Evolutionary conservation across 768 basidiomycete genomes (phyloP).

Genomic region (Leccinum barrowsii): DNA sequence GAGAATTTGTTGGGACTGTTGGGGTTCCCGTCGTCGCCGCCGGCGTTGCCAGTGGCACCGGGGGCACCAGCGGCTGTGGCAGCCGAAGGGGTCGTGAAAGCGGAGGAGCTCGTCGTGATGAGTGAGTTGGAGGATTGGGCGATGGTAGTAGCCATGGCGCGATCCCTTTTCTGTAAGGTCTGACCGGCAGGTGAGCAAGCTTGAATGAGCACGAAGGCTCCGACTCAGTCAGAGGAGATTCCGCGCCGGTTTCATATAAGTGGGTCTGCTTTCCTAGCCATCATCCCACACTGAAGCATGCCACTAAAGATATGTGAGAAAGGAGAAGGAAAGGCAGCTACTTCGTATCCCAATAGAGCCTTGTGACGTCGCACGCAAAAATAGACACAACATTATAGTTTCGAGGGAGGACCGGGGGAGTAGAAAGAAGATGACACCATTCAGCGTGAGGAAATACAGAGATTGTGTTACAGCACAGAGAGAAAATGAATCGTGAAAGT

Average conservation of each 20-base stretch:
- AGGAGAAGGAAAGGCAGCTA: not conserved
- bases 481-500: conserved; percentile 1
- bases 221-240: conserved; percentile 9
- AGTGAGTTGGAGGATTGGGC: conserved; percentile 1
- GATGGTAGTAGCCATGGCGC: conserved; percentile 15
- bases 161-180: conserved; percentile 10
- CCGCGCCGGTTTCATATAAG: conserved; percentile 11
- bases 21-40: not conserved
- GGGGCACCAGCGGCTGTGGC: not conserved
- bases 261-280: not conserved
- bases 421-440: not conserved
- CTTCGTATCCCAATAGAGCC: not conserved
- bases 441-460: not conserved
- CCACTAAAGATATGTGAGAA: conserved; percentile 11
- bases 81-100: not conserved
- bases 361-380: conserved; percentile 10
- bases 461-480: not conserved
- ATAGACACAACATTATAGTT: conserved; percentile 11
- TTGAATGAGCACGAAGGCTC: conserved; percentile 9
- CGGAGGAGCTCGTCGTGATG: conserved; percentile 5
- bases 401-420: not conserved
- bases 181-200: not conserved
- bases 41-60: not conserved
- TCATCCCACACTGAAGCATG: conserved; percentile 4
- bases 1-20: conserved; percentile 12